These are phyloP conservation scores for Euptelea pleiosperma DNA, from an alignment of 164 flowering plant genomes.

Conservation along the genomic window DNA sequence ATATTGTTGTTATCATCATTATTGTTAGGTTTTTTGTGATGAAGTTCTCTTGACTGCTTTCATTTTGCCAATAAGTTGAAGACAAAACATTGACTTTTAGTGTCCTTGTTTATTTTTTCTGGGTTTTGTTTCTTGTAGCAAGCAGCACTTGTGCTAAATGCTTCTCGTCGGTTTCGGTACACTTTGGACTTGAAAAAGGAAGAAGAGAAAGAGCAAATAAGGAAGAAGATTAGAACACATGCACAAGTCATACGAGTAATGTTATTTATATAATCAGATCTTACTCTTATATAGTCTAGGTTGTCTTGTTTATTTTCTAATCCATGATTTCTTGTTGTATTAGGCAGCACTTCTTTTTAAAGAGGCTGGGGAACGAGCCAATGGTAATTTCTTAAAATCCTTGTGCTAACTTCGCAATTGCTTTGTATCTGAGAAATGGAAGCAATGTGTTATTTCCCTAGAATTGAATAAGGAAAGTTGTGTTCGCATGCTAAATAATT, in stretches of 20 bases:
- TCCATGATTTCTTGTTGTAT: slow-evolving; percentile 7
- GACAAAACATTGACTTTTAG: no score
- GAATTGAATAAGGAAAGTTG: background rate
- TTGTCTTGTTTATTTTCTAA: slow-evolving; percentile 7
- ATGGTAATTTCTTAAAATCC: slow-evolving; percentile 36
- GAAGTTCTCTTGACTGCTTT: no score
- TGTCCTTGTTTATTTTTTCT: background rate
- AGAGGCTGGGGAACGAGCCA: slow-evolving; percentile 45
- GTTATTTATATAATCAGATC: background rate
- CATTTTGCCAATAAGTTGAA: no score
- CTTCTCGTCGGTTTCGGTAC: slow-evolving; percentile 94
- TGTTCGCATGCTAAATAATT: no score
- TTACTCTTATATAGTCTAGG: background rate
- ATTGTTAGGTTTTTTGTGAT: no score
- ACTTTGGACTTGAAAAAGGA: slow-evolving; percentile 88
- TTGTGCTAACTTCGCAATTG: background rate
- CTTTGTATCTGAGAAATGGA: background rate
- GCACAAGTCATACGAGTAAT: slow-evolving; percentile 88
- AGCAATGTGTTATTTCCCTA: background rate
- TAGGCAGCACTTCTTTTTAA: slow-evolving; percentile 92
- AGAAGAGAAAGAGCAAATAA: slow-evolving; percentile 62
- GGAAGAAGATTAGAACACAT: slow-evolving; percentile 82
- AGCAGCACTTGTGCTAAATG: slow-evolving; percentile 98
- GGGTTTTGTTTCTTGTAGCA: slow-evolving; percentile 42
- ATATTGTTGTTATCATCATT: no score